Evolutionary conservation across 768 basidiomycete genomes (phyloP).

Genomic region (Calocybe gangraenosa): DNA sequence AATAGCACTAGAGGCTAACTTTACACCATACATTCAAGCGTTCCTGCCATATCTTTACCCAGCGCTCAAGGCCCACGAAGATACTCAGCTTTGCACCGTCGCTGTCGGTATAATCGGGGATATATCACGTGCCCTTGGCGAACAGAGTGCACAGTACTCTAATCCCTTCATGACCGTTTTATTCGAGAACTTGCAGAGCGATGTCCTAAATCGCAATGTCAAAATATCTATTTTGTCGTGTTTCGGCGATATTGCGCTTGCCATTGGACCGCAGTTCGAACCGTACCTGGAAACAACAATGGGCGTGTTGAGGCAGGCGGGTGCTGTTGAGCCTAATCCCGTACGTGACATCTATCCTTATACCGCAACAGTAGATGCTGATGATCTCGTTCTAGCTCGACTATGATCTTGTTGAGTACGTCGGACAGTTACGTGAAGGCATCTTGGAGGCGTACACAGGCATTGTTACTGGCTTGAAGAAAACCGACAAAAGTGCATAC

Average conservation of each 20-base stretch:
- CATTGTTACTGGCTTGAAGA: conserved; percentile 87
- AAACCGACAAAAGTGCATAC: conserved; percentile 70
- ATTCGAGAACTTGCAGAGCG: conserved; percentile 86
- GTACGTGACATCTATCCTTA: conserved; percentile 39
- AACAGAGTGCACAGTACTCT: conserved; percentile 79
- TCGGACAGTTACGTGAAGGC: conserved; percentile 83
- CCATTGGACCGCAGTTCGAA: conserved; percentile 81
- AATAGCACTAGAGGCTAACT: conserved; percentile 69
- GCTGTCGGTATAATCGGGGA: conserved; percentile 96
- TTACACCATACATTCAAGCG: conserved; percentile 78
- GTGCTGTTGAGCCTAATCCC: conserved; percentile 81
- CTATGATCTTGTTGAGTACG: conserved; percentile 90
- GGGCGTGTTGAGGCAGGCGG: conserved; percentile 88
- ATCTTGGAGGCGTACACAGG: conserved; percentile 97
- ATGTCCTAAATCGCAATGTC: conserved; percentile 87
- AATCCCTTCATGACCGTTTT: conserved; percentile 89
- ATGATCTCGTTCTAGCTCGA: conserved; percentile 49
- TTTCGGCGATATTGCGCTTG: conserved; percentile 95
- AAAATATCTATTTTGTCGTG: conserved; percentile 96
- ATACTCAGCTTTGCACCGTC: conserved; percentile 92
- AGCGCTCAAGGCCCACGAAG: conserved; percentile 90
- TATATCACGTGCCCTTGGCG: conserved; percentile 90
- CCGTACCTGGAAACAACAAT: conserved; percentile 90
- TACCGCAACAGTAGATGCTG: conserved; percentile 7
- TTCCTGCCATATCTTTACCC: conserved; percentile 85